Evolutionary conservation across 371 early-diverging fungal species (phyloP).

Genomic region (Rhizopus delemar): DNA sequence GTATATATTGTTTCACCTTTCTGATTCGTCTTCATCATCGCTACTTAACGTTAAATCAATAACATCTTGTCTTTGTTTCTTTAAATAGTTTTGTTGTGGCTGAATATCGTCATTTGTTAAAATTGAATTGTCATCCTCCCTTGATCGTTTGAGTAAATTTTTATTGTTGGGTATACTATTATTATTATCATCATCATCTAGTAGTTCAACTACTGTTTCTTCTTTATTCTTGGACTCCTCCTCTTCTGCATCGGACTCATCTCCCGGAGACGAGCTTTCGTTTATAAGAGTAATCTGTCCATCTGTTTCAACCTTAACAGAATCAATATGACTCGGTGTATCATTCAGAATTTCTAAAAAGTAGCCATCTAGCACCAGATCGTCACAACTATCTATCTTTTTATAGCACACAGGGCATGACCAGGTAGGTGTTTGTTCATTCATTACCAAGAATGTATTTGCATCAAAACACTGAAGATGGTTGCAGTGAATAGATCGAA

Average conservation of each 20-base stretch:
- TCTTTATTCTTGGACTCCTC: not conserved
- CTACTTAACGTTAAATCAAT: conserved; percentile 62
- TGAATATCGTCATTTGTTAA: too few species aligned
- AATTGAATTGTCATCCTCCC: too few species aligned
- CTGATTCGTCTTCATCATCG: conserved; percentile 48
- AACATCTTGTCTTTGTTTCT: not conserved
- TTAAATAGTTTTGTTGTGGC: not conserved
- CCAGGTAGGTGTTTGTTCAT: conserved; percentile 72
- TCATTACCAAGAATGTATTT: conserved; percentile 65
- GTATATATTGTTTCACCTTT: not conserved
- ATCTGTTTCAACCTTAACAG: conserved; percentile 61
- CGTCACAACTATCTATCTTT: conserved; percentile 57
- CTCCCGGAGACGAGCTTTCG: not conserved
- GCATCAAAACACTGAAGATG: conserved; percentile 83
- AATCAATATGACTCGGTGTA: conserved; percentile 50
- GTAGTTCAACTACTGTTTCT: conserved; percentile 11
- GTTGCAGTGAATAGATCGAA: conserved; percentile 58
- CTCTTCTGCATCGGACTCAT: not conserved
- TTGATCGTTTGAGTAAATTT: not conserved
- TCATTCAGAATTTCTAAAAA: conserved; percentile 63
- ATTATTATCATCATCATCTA: conserved; percentile 18
- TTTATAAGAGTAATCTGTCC: conserved; percentile 40
- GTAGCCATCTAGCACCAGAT: conserved; percentile 67
- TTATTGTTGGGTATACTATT: conserved; percentile 8
- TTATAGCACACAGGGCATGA: conserved; percentile 74